Evolutionary conservation across 164 flowering plant species (phyloP), one percentile per base, ranked within the genome.

Genomic region (Tinospora cordifolia): DNA sequence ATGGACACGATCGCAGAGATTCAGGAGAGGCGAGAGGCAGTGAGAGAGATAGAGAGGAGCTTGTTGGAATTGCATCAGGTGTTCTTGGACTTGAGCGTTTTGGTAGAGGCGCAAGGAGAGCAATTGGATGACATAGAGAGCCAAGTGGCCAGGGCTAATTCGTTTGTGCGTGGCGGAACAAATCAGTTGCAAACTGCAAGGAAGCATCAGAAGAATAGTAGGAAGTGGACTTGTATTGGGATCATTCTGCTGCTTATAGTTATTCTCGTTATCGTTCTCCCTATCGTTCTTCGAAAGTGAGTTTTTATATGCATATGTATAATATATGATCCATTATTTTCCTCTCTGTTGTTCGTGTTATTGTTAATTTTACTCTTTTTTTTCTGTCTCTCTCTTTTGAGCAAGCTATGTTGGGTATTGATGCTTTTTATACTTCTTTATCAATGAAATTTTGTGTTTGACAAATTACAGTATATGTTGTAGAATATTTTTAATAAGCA

Each of bases 61-160:
- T 74, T 86, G 67, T 65, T 66, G 71, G 89, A 88, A 75, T 73
- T 87, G 67, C 90, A 87, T 65, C 93, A 87, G 66, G 86, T 84
- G 69, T 88, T 88, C 71, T 6, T 85, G 75, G 90, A 87, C 78
- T 84, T 87, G 88, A 80, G 87, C 0, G 89, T 87, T 6, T 22
- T 87, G 79, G 93, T 84, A 26, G 67, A 84, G 44, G 58, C 75
- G 6, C 90, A 87, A 27, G 89, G 90, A 0, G 86, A 82, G 65
- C 85, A 87, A 49, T 39, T 87, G 24, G 84, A 88, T 38, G 93
- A 88, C 54, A 87, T 88, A 24, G 88, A 87, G 77, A 82, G 86
- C 78, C 86, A 85, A 2, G 85, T 88, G 62, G 24, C 30, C 0
- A 57, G 89, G 11, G 91, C 91, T 3, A 73, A 22, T 47, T 87